These are phyloP conservation scores for Blastobotrys malaysiensis DNA, from an alignment of 1,139 yeast genomes.

Conservation along the genomic window DNA sequence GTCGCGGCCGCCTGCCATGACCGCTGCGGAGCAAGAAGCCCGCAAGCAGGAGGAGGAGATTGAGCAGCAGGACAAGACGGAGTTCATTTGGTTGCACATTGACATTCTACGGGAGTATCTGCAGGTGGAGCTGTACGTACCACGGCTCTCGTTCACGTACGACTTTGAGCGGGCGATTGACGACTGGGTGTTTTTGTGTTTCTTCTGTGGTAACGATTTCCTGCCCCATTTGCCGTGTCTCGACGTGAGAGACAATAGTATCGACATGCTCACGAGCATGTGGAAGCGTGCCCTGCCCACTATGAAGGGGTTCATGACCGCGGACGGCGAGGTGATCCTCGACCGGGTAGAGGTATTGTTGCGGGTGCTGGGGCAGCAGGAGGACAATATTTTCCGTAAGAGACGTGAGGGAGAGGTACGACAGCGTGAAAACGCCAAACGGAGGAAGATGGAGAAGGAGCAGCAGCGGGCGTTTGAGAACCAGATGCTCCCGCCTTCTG, in stretches of 20 bases:
- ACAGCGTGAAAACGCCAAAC: conserved; percentile 55
- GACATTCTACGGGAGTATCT: conserved; percentile 84
- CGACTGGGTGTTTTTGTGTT: conserved; percentile 99
- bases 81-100: conserved; percentile 91
- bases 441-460: conserved; percentile 44
- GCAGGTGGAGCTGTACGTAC: conserved; percentile 68
- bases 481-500: conserved; percentile 15
- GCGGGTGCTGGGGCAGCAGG: conserved; percentile 61
- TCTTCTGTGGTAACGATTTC: conserved; percentile 98
- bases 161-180: conserved; percentile 94
- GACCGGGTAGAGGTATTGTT: conserved; percentile 71
- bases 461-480: conserved; percentile 16
- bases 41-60: conserved; percentile 52
- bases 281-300: conserved; percentile 74
- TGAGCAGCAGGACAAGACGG: conserved; percentile 62
- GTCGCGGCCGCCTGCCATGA: conserved; percentile 20
- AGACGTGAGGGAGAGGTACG: conserved; percentile 65
- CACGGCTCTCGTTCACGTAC: conserved; percentile 64
- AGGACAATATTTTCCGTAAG: conserved; percentile 69
- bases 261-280: conserved; percentile 69
- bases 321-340: conserved; percentile 79
- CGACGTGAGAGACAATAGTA: conserved; percentile 92
- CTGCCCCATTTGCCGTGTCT: conserved; percentile 92
- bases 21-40: conserved; percentile 32
- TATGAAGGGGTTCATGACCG: conserved; percentile 73